phyloP scores from a whole-genome alignment of 1,139 yeast genomes.

The Zygosaccharomyces pseudobailii region DNA sequence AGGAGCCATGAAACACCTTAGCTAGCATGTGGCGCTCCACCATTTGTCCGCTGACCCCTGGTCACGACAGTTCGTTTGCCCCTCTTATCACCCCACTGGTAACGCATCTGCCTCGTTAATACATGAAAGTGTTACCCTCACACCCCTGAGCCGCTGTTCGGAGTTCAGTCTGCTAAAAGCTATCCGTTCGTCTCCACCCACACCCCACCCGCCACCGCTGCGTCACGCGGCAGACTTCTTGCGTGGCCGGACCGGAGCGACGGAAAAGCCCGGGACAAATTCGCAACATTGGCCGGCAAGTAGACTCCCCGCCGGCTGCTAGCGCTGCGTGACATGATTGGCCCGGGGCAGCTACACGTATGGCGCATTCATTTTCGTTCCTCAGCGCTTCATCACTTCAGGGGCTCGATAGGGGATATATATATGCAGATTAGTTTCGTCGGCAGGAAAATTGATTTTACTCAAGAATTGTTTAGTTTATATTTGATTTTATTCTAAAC shows the following conservation, averaged over 20 bases:
- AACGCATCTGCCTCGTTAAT: too few species aligned
- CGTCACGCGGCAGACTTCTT: neutral
- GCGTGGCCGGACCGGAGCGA: neutral
- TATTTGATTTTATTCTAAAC: too few species aligned
- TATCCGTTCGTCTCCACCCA: neutral
- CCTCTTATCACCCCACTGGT: neutral
- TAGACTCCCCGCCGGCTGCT: neutral
- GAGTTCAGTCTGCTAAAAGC: neutral
- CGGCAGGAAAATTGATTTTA: neutral
- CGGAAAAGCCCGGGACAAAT: neutral
- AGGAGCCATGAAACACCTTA: too few species aligned
- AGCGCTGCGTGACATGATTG: neutral
- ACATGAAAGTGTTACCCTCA: neutral
- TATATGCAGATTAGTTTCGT: neutral
- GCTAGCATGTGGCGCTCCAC: neutral
- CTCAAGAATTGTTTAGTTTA: neutral
- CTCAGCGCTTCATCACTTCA: neutral
- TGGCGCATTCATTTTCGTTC: neutral
- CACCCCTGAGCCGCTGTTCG: neutral
- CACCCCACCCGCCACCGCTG: neutral
- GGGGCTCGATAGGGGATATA: neutral
- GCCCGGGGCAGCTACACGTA: neutral
- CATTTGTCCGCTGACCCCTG: neutral
- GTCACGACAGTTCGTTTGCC: neutral
- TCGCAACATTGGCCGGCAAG: neutral